These are phyloP conservation scores for Russula compacta DNA, from an alignment of 768 basidiomycete species.

Conservation along the genomic window DNA sequence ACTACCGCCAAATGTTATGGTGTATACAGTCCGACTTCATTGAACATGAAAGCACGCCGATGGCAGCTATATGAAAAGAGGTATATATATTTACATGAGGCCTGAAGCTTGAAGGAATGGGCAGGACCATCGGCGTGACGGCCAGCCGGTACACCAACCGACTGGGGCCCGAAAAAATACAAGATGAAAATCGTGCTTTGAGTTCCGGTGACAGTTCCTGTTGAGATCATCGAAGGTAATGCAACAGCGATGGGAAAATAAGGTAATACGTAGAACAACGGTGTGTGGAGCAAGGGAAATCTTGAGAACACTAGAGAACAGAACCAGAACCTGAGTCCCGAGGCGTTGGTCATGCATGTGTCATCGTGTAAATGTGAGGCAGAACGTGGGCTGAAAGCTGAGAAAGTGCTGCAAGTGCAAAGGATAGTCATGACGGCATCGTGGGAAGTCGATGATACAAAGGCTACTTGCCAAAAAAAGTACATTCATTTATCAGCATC, in stretches of 20 bases:
- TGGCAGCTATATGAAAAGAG: constrained; percentile 10
- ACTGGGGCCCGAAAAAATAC: constrained; percentile 1
- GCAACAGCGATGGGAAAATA: constrained; percentile 1
- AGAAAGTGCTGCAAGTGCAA: not conserved
- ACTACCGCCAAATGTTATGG: not conserved
- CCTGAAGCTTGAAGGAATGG: not conserved
- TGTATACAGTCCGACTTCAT: no score
- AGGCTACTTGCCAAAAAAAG: not conserved
- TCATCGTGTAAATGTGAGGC: constrained; percentile 8
- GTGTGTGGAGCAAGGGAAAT: not conserved
- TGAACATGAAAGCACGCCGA: not conserved
- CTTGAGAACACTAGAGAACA: constrained; percentile 7
- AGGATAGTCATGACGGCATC: constrained; percentile 1
- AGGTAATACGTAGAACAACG: not conserved
- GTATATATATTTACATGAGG: constrained; percentile 15
- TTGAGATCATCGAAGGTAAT: not conserved
- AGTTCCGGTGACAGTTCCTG: not conserved
- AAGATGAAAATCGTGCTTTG: not conserved
- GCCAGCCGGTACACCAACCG: constrained; percentile 7
- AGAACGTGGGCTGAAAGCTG: not conserved
- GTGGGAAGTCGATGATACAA: constrained; percentile 1
- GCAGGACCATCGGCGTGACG: not conserved
- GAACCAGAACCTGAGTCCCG: not conserved
- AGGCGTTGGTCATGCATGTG: not conserved
- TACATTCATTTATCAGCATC: not conserved